Evolutionary conservation across 306 rosid genomes (phyloP), one percentile per base, ranked within the genome.

Genomic region (Medicago truncatula): DNA sequence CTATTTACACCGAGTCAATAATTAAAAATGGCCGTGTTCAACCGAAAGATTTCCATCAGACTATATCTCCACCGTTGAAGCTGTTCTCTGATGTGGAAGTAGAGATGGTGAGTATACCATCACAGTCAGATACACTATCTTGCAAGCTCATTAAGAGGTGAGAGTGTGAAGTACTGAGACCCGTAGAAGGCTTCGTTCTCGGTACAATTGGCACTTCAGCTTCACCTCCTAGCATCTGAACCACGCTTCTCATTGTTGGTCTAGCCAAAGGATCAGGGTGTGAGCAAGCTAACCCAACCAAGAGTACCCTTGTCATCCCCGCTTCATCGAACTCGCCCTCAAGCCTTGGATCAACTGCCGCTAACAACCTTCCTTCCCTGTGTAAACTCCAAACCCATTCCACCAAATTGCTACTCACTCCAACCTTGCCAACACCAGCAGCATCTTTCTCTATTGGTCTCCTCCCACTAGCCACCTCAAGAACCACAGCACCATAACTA

Each of bases 341-440:
- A 4, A 96, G 93, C 71, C 91, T 84, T 0, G 76, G 80, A 50
- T 96, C 99, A 0, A 91, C 97, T 0, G 91, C 99, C 75, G 39
- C 25, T 53, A 87, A 70, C 86, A 96, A 67, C 84, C 86, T 81
- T 0, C 89, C 98, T 74, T 96, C 98, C 15, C 86, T 64, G 54
- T 96, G 98, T 78, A 96, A 79, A 67, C 88, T 81, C 99, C 99
- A 96, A 8, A 96, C 97, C 99, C 99, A 92, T 64, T 96, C 99
- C 10, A 96, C 99, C 86, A 96, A 83, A 76, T 96, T 96, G 84
- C 87, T 82, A 59, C 80, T 76, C 34, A 61, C 78, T 14, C 90
- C 92, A 5, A 28, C 83, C 79, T 83, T 88, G n/a, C 88, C 93
- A 14, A n/a, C 87, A 47, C 76, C 90, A 6, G 39, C 54, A 0